Evolutionary conservation across 176 grass and related monocot species (phyloP).

Genomic region (Metroxylon sagu): DNA sequence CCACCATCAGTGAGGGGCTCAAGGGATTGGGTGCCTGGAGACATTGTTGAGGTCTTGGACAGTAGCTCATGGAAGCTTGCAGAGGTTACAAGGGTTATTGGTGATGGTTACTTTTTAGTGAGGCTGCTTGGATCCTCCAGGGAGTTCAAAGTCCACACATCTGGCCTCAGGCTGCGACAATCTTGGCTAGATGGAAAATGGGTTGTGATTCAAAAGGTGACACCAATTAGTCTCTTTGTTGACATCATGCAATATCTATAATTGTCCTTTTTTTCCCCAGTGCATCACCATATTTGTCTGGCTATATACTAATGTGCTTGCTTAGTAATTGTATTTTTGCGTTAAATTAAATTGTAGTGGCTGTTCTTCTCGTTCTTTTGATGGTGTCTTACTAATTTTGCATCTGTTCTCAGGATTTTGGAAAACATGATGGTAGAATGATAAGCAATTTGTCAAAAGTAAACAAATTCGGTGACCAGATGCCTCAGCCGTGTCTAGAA

Average conservation of each 20-base stretch:
- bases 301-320: too few relatives aligned
- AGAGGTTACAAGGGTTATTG: conserved; percentile 32
- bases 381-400: conserved; percentile 11
- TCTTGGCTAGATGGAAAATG: conserved; percentile 70
- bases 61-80: conserved; percentile 65
- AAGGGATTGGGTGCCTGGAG: conserved; percentile 32
- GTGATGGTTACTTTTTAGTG: conserved; percentile 35
- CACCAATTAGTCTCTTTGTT: too few relatives aligned
- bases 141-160: conserved; percentile 37
- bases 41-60: conserved; percentile 57
- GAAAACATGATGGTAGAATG: conserved; percentile 23
- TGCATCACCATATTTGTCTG: too few relatives aligned
- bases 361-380: neutral
- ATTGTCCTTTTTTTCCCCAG: too few relatives aligned
- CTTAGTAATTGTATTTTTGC: too few relatives aligned
- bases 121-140: conserved; percentile 49
- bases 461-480: conserved; percentile 17
- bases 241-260: too few relatives aligned
- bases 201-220: conserved; percentile 58
- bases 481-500: neutral
- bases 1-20: conserved; percentile 13
- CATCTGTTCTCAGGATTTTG: conserved; percentile 41
- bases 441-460: conserved; percentile 24
- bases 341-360: too few relatives aligned
- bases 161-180: conserved; percentile 38